Conservation (phyloP, 176 grass and related monocot species). For the Pharus latifolius region DNA sequence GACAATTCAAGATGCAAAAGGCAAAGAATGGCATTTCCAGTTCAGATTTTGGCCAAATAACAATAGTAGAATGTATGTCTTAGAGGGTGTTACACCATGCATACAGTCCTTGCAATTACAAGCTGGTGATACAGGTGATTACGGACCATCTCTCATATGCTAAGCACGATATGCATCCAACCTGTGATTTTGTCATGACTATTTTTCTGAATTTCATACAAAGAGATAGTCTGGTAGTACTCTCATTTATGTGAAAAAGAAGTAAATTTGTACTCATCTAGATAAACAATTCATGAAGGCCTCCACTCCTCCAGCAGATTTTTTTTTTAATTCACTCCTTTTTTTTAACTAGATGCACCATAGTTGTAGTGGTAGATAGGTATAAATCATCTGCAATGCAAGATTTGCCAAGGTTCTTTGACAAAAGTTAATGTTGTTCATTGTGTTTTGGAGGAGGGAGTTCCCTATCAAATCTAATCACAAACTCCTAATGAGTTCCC, state of each 20-base stretch:
- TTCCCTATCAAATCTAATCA: too few relatives aligned
- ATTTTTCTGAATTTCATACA: too few relatives aligned
- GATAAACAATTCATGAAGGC: background rate
- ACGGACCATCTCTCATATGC: background rate
- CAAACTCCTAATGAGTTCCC: too few relatives aligned
- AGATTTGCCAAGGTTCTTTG: too few relatives aligned
- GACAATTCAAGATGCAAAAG: slow-evolving; percentile 97
- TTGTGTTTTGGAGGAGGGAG: too few relatives aligned
- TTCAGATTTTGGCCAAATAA: slow-evolving; percentile 99
- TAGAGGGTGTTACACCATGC: slow-evolving; percentile 97
- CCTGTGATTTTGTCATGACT: background rate
- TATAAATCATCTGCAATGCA: too few relatives aligned
- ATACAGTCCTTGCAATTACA: slow-evolving; percentile 98
- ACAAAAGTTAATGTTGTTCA: too few relatives aligned
- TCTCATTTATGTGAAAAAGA: too few relatives aligned
- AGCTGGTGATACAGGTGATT: slow-evolving; percentile 99
- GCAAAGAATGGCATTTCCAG: slow-evolving; percentile 99
- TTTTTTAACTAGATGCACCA: background rate
- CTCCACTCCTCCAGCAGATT: background rate
- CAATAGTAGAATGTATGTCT: slow-evolving; percentile 99
- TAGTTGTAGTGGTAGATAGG: background rate
- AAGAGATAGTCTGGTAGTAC: too few relatives aligned
- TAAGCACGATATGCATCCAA: background rate
- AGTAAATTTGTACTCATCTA: background rate
- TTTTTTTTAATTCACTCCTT: too few relatives aligned